A percentile compares a stretch with the other conserved stretches of the same genome.
Conservation (phyloP, 495 filamentous ascomycete genomes). For the Xanthoparmelia taractica region DNA sequence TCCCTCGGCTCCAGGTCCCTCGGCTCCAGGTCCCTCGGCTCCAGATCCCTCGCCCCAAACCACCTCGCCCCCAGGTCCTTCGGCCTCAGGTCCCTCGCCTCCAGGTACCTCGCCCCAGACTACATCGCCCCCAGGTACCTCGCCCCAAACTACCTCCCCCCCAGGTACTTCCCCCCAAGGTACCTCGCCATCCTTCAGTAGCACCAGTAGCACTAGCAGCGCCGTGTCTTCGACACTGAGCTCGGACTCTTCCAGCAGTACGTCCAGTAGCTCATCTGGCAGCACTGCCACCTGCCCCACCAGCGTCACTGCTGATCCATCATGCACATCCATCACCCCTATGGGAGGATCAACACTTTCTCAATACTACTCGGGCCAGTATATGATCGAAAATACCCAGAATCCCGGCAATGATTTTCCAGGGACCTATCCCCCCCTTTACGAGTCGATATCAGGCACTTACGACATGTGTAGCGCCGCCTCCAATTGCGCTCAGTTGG, state of each 20-base stretch:
- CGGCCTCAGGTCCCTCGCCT: too few relatives aligned
- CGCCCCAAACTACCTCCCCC: too few relatives aligned
- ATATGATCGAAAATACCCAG: not conserved
- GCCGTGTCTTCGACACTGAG: not conserved
- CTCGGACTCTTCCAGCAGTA: not conserved
- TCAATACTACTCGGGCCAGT: not conserved
- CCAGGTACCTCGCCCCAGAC: too few relatives aligned
- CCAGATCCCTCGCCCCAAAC: too few relatives aligned
- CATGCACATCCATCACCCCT: not conserved
- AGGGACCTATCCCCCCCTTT: not conserved
- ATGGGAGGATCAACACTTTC: not conserved
- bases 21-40: too few relatives aligned
- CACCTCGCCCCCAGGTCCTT: too few relatives aligned
- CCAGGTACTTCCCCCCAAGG: not conserved
- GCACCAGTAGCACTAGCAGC: not conserved
- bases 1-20: too few relatives aligned
- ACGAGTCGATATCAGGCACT: not conserved
- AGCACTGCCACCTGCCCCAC: not conserved
- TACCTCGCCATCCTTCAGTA: not conserved
- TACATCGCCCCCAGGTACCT: too few relatives aligned
- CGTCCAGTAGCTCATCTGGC: not conserved
- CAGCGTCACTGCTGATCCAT: not conserved
- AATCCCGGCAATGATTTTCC: not conserved
- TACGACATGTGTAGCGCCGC: not conserved
- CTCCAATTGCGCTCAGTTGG: not conserved